These are phyloP conservation scores for Phytomonas sp. DNA, from an alignment of 208 protist genomes.

Conservation along the genomic window DNA sequence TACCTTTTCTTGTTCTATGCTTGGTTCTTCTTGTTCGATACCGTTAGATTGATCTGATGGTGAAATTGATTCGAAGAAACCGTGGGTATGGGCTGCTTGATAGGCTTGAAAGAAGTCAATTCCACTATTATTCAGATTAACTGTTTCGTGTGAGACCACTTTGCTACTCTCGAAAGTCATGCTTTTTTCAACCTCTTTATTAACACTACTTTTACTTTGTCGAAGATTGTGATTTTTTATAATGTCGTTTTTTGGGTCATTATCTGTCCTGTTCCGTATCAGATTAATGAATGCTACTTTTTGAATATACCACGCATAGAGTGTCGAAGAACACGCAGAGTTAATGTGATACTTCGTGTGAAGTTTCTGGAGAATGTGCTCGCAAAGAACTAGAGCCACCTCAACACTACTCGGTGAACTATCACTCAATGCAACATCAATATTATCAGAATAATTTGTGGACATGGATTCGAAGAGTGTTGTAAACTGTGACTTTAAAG, in stretches of 20 bases:
- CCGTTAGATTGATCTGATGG: background rate
- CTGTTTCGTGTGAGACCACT: background rate
- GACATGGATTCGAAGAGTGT: background rate
- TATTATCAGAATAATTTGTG: background rate
- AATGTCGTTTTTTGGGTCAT: background rate
- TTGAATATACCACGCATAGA: constrained; percentile 42
- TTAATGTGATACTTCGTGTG: constrained; percentile 13
- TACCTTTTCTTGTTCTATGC: background rate
- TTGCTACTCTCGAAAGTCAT: background rate
- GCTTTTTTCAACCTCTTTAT: background rate
- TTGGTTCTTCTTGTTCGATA: background rate
- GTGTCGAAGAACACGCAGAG: constrained; percentile 9
- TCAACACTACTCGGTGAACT: constrained; percentile 39
- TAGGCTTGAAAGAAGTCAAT: background rate
- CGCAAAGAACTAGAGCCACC: constrained; percentile 53
- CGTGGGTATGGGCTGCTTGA: background rate
- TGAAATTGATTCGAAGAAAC: background rate
- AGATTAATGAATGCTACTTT: constrained; percentile 34
- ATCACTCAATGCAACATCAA: constrained; percentile 14
- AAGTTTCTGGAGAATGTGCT: constrained; percentile 19
- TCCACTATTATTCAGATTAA: background rate
- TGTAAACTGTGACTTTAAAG: background rate
- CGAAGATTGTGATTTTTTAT: background rate
- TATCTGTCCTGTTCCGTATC: constrained; percentile 10
- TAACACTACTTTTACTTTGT: background rate